Evolutionary conservation across 805 yeast genomes (phyloP).

Genomic region (Nakazawaea holstii): DNA sequence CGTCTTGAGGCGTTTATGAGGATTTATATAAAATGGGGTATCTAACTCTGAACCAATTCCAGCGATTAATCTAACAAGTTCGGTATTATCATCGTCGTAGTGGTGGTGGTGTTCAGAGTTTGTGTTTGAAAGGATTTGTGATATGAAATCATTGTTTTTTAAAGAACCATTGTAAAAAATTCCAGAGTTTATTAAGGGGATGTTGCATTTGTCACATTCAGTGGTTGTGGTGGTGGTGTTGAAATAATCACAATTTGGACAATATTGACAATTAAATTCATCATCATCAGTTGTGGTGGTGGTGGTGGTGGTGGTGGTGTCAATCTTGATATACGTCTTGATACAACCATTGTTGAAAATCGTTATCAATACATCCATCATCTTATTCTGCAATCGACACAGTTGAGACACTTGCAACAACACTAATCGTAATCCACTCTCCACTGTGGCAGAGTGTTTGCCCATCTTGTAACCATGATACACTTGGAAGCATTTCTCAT

Average conservation of each 20-base stretch:
- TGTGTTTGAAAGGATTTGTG: not conserved
- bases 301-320: no score
- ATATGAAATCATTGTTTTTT: not conserved
- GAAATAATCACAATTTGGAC: constrained; percentile 5
- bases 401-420: constrained; percentile 62
- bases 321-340: not conserved
- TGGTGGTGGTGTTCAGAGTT: no score
- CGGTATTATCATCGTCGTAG: no score
- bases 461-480: constrained; percentile 70
- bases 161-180: not conserved
- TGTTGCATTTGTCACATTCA: not conserved
- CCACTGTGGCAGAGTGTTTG: constrained; percentile 87
- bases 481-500: constrained; percentile 90
- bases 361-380: constrained; percentile 77
- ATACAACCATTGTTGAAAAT: constrained; percentile 23
- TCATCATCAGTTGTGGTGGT: not conserved
- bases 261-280: not conserved
- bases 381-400: constrained; percentile 79
- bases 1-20: not conserved
- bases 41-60: not conserved
- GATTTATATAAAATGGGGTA: constrained; percentile 1
- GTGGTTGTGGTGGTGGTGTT: not conserved
- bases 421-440: constrained; percentile 84
- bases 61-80: not conserved
- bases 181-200: not conserved